Conservation (phyloP, 352 stramenopile genomes). For the Phytopythium sindhum region DNA sequence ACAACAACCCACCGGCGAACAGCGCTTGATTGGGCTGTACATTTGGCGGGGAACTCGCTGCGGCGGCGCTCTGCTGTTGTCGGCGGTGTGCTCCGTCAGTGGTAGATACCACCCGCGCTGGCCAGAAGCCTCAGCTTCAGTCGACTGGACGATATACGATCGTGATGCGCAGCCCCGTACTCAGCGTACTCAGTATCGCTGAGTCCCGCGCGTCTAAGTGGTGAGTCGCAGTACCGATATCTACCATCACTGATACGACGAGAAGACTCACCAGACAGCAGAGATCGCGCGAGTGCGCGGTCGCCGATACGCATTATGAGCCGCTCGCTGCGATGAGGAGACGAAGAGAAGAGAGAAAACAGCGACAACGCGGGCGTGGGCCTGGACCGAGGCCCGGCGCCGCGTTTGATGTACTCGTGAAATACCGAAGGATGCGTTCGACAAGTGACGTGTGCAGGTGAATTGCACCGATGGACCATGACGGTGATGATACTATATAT, state of each 20-base stretch:
- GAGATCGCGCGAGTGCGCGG: neutral
- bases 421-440: constrained; percentile 8
- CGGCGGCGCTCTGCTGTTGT: neutral
- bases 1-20: constrained; percentile 23
- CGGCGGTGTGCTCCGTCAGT: neutral
- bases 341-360: neutral
- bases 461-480: neutral
- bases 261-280: neutral
- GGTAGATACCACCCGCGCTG: neutral
- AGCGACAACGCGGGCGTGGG: neutral
- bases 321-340: neutral
- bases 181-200: no score
- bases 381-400: neutral
- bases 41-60: neutral
- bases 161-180: neutral
- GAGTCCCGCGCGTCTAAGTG: no score
- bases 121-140: neutral
- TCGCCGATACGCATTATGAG: neutral
- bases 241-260: neutral
- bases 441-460: constrained; percentile 2
- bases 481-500: constrained; percentile 9
- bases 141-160: neutral
- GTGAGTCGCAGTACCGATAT: no score
- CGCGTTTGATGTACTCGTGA: neutral
- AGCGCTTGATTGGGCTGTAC: constrained; percentile 27